Conservation (phyloP, 768 basidiomycete genomes). For the Termitomyces bulborhizus region DNA sequence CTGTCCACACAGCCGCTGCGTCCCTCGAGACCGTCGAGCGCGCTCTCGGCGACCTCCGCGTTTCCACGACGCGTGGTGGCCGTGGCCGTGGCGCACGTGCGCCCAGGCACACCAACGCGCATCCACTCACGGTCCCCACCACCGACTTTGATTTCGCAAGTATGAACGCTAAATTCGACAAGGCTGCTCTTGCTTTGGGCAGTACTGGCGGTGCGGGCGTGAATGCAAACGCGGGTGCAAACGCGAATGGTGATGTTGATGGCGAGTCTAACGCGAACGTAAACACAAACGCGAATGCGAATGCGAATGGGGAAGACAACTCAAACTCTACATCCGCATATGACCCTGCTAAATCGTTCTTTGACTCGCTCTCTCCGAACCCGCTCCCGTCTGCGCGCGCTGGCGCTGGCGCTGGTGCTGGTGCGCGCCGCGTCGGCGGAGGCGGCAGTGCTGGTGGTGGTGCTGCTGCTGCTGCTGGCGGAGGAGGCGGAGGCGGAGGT, state of each 20-base stretch:
- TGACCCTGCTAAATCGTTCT: conserved; percentile 76
- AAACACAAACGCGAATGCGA: no score
- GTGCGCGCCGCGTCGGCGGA: conserved; percentile 10
- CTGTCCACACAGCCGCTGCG: conserved; percentile 66
- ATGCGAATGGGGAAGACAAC: no score
- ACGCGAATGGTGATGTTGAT: no score
- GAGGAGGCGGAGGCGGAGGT: background rate
- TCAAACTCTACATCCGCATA: conserved; percentile 42
- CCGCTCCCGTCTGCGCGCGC: conserved; percentile 19
- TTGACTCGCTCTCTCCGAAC: conserved; percentile 53
- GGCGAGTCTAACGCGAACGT: no score
- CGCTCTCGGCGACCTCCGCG: conserved; percentile 46
- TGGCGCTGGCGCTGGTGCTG: no score
- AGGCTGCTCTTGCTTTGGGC: conserved; percentile 37
- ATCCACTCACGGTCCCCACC: conserved; percentile 53
- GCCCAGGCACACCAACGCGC: conserved; percentile 6
- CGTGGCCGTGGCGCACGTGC: conserved; percentile 2
- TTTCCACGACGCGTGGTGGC: conserved; percentile 21
- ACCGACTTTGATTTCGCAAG: conserved; percentile 81
- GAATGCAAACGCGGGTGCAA: no score
- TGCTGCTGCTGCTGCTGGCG: no score
- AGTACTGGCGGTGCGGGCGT: no score
- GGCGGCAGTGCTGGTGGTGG: no score
- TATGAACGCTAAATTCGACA: conserved; percentile 79
- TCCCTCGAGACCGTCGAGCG: conserved; percentile 63